Evolutionary conservation across 225 moss, liverwort and hornwort genomes (phyloP).

Genomic region (Sphagnum contortum): DNA sequence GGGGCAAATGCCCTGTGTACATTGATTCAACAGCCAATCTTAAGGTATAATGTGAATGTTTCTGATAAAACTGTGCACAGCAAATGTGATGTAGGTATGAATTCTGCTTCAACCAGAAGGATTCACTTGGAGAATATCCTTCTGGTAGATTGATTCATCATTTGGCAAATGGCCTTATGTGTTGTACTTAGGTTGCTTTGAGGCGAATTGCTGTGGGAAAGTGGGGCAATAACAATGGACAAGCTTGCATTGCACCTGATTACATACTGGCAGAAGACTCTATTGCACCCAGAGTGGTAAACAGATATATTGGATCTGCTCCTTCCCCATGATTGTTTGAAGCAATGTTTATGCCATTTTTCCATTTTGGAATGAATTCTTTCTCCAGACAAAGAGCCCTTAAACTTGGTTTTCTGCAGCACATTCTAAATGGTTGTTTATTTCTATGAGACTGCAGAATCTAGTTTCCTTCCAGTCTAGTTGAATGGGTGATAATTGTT

Average conservation of each 20-base stretch:
- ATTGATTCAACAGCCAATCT: slow-evolving; percentile 50
- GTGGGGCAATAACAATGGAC: slow-evolving; percentile 58
- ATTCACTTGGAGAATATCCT: background rate
- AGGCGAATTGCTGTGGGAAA: slow-evolving; percentile 43
- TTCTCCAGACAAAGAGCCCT: no score
- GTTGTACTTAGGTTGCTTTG: slow-evolving; percentile 17
- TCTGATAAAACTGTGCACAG: no score
- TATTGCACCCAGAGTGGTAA: slow-evolving; percentile 45
- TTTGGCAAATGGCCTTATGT: background rate
- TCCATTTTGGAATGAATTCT: no score
- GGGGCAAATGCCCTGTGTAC: slow-evolving; percentile 68
- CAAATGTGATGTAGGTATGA: background rate
- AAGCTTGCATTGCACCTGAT: slow-evolving; percentile 59
- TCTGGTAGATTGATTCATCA: background rate
- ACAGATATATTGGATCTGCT: no score
- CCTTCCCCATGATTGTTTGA: no score
- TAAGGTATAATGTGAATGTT: slow-evolving; percentile 16
- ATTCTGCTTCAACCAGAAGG: background rate
- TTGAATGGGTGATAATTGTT: no score
- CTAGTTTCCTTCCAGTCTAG: no score
- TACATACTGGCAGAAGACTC: slow-evolving; percentile 61
- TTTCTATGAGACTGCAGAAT: no score
- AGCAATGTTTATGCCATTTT: no score
- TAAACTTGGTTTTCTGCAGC: no score
- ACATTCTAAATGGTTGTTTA: no score